Conservation (phyloP, 345 rosid genomes). For the Pistacia atlantica region DNA sequence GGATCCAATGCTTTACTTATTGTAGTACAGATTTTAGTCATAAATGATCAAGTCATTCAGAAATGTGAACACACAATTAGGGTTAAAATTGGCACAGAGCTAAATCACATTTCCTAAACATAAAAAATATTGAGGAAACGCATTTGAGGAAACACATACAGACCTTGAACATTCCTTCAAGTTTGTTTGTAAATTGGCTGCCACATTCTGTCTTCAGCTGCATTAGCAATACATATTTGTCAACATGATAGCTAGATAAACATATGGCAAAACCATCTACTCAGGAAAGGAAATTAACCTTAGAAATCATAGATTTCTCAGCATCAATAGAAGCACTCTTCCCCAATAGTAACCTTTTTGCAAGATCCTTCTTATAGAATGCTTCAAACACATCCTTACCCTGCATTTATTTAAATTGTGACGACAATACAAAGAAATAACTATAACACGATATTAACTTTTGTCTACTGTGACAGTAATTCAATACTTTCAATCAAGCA, state of each 20-base stretch:
- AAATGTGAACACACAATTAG: background rate
- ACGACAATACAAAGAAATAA: constrained; percentile 15
- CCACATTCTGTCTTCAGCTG: constrained; percentile 99
- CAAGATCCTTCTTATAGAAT: constrained; percentile 98
- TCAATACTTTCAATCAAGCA: constrained; percentile 10
- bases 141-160: constrained; percentile 15
- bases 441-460: background rate
- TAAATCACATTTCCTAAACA: constrained; percentile 11
- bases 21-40: background rate
- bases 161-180: constrained; percentile 99
- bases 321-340: constrained; percentile 99
- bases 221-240: constrained; percentile 30
- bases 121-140: constrained; percentile 16
- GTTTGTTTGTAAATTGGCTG: constrained; percentile 97
- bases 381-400: constrained; percentile 99
- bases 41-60: background rate
- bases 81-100: background rate
- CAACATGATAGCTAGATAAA: constrained; percentile 19
- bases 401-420: constrained; percentile 34
- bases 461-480: constrained; percentile 1
- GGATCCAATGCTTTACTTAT: background rate
- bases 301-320: constrained; percentile 98
- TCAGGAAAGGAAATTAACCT: constrained; percentile 41
- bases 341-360: constrained; percentile 88
- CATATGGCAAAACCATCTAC: background rate